phyloP scores from a whole-genome alignment of 2,329 filamentous ascomycete genomes.

The Pseudopyricularia javanii region DNA sequence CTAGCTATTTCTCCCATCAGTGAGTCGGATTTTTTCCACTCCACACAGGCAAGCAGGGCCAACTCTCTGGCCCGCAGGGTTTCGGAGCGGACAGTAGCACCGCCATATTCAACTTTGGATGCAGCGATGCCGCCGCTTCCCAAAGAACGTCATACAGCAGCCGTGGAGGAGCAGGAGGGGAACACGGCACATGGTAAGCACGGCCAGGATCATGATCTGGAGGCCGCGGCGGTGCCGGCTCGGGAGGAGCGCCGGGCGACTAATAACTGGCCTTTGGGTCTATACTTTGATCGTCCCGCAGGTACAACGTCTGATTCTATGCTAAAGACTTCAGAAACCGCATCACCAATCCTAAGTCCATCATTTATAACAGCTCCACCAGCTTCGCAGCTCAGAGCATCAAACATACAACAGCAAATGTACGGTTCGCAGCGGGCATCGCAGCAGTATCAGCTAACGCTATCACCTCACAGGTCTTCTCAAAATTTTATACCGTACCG shows the following conservation, averaged over 20 bases:
- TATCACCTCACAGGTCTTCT: not conserved
- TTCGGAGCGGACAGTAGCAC: not conserved
- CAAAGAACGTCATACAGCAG: not conserved
- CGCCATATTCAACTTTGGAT: not conserved
- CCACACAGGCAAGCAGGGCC: not conserved
- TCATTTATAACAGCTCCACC: not conserved
- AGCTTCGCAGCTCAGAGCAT: not conserved
- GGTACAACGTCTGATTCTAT: not conserved
- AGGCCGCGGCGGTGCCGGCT: not conserved
- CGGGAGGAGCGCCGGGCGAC: not conserved
- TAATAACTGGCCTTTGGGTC: not conserved
- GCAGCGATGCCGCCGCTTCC: constrained; percentile 1
- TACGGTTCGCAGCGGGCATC: not conserved
- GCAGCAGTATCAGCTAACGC: not conserved
- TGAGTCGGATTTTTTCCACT: not conserved
- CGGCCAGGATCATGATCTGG: not conserved
- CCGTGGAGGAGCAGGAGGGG: not conserved
- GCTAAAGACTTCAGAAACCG: not conserved
- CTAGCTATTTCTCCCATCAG: constrained; percentile 1
- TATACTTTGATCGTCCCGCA: not conserved
- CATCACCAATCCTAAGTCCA: not conserved
- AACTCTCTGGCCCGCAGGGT: constrained; percentile 2
- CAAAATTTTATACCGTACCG: not conserved
- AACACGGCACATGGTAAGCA: not conserved
- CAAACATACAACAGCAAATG: not conserved